Conservation (phyloP, 1,284 basidiomycete species). For the Leccinum angustisporum region DNA sequence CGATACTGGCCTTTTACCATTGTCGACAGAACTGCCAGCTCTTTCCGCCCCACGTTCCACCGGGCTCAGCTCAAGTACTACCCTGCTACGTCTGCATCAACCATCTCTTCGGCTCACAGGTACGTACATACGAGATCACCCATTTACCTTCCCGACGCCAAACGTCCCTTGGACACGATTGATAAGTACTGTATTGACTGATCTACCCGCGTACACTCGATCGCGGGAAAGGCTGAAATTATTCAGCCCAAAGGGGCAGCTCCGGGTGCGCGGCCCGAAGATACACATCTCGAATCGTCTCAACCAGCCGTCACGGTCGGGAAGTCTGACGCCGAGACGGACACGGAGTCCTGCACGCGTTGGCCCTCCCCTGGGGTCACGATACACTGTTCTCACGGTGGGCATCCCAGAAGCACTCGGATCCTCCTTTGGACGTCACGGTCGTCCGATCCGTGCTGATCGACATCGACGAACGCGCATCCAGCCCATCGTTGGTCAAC, state of each 20-base stretch:
- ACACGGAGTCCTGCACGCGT: background rate
- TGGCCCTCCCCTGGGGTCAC: slow-evolving; percentile 12
- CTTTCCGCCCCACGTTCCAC: background rate
- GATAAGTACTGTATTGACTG: background rate
- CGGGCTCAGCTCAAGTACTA: no score
- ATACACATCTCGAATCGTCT: slow-evolving; percentile 7
- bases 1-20: background rate
- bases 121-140: background rate
- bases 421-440: background rate
- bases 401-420: background rate
- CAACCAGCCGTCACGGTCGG: slow-evolving; percentile 7
- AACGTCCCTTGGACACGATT: background rate
- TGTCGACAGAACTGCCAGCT: background rate
- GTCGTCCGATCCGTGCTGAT: background rate
- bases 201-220: slow-evolving; percentile 11
- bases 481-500: slow-evolving; percentile 7
- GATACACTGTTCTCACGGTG: slow-evolving; percentile 1
- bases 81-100: background rate
- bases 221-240: slow-evolving; percentile 10
- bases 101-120: slow-evolving; percentile 7
- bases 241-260: slow-evolving; percentile 14
- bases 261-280: slow-evolving; percentile 4
- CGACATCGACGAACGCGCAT: background rate
- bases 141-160: background rate
- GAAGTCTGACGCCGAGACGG: background rate